Evolutionary conservation across 1,284 basidiomycete species (phyloP).

Genomic region (Omphalotus olearius): DNA sequence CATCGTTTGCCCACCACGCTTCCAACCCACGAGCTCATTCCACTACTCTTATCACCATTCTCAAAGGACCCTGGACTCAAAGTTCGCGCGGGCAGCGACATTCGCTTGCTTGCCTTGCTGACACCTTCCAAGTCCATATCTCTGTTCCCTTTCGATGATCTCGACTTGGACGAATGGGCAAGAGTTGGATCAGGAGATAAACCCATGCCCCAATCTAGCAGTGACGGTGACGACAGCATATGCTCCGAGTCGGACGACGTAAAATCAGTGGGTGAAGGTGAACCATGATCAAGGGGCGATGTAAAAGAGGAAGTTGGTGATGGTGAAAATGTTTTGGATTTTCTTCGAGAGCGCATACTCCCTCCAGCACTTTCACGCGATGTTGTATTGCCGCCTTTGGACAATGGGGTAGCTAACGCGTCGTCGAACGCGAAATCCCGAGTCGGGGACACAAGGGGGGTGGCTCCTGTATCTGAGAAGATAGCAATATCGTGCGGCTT

Average conservation of each 20-base stretch:
- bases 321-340: background rate
- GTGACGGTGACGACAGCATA: background rate
- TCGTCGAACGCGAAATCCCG: constrained; percentile 12
- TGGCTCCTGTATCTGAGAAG: constrained; percentile 15
- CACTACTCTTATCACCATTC: background rate
- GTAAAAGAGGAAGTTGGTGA: background rate
- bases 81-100: constrained; percentile 5
- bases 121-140: too few relatives aligned
- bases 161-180: background rate
- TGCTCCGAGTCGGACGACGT: too few relatives aligned
- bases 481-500: constrained; percentile 10
- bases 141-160: too few relatives aligned
- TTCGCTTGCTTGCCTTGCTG: constrained; percentile 3
- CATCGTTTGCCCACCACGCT: constrained; percentile 14
- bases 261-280: too few relatives aligned
- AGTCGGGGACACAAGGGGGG: constrained; percentile 15
- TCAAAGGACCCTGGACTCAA: background rate
- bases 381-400: background rate
- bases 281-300: too few relatives aligned
- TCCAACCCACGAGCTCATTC: constrained; percentile 14
- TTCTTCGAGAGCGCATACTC: constrained; percentile 2
- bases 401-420: background rate
- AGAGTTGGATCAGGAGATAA: background rate
- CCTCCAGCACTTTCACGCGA: background rate
- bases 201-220: constrained; percentile 10